Conservation (phyloP, 352 stramenopile species). For the Phytophthora pseudosyringae region DNA sequence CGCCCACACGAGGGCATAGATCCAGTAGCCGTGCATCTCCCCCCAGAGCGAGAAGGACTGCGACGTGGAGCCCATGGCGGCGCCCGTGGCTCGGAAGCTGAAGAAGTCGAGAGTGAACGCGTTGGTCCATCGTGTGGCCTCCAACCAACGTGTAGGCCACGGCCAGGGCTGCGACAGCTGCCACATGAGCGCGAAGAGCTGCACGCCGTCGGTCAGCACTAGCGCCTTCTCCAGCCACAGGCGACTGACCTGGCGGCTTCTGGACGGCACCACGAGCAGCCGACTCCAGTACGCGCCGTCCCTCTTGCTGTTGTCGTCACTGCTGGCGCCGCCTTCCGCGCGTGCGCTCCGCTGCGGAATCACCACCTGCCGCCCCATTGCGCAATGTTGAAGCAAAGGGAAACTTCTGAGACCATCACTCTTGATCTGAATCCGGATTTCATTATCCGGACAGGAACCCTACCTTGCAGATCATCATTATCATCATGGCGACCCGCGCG, state of each 20-base stretch:
- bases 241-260: constrained; percentile 42
- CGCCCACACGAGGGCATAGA: constrained; percentile 57
- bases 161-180: constrained; percentile 83
- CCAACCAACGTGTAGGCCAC: constrained; percentile 66
- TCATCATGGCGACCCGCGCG: constrained; percentile 7
- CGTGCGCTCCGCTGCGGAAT: constrained; percentile 26
- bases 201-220: constrained; percentile 49
- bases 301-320: not conserved
- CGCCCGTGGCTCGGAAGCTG: constrained; percentile 55
- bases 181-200: constrained; percentile 77
- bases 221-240: constrained; percentile 71
- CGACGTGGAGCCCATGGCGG: constrained; percentile 64
- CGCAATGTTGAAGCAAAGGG: constrained; percentile 27
- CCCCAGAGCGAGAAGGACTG: constrained; percentile 68
- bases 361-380: constrained; percentile 29
- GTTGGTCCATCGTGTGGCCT: constrained; percentile 56
- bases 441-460: constrained; percentile 6
- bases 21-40: constrained; percentile 63
- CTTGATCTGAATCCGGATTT: constrained; percentile 2
- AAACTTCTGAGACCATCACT: constrained; percentile 31
- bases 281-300: constrained; percentile 15
- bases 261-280: constrained; percentile 10
- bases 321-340: not conserved
- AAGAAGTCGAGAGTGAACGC: constrained; percentile 59
- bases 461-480: not conserved